Evolutionary conservation across 441 rosid genomes (phyloP), one percentile per base, ranked within the genome.

Genomic region (Arabidopsis lyrata): DNA sequence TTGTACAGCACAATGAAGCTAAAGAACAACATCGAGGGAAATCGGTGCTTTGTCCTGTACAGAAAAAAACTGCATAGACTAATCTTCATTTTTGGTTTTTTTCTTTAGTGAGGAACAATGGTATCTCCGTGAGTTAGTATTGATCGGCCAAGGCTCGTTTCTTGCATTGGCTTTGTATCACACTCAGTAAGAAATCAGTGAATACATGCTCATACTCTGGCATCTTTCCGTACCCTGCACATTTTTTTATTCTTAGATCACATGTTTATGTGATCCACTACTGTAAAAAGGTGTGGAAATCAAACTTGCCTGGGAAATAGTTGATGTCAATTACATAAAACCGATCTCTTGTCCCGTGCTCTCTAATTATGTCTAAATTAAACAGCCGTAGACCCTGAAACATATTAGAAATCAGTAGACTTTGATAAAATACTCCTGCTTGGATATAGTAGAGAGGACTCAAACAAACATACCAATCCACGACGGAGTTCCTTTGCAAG

Each of bases 401-500:
- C 14, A 34, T 10, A 64, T 29, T 52, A 15, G 22, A 18, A 52
- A 13, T n/a, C 4, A 78, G 60, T 18, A 44, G 62, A 47, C 15
- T 27, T 32, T 5, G 9, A 65, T 45, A 27, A 57, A 15, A 49
- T 1, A 32, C 14, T 11, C 16, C 16, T 38, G 13, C 45, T 52
- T n/a, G 38, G 8, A 15, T 15, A 27, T 59, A 35, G 3, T 35
- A 58, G 56, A n/a, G 34, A 41, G 58, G 22, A 45, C 39, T 3
- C 36, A 18, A 35, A 72, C 36, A 18, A 35, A 72, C 8, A 29
- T 80, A 90, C 96, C 92, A 90, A 70, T 64, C 88, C 81, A 13
- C 83, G 77, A 32, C 92, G 86, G 39, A 92, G 97, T 75, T 84
- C 97, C 76, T 82, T 87, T 11, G 92, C 91, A 49, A 92, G 89